These are phyloP conservation scores for Penicillium longicatenatum DNA, from an alignment of 495 filamentous ascomycete genomes.

Conservation along the genomic window DNA sequence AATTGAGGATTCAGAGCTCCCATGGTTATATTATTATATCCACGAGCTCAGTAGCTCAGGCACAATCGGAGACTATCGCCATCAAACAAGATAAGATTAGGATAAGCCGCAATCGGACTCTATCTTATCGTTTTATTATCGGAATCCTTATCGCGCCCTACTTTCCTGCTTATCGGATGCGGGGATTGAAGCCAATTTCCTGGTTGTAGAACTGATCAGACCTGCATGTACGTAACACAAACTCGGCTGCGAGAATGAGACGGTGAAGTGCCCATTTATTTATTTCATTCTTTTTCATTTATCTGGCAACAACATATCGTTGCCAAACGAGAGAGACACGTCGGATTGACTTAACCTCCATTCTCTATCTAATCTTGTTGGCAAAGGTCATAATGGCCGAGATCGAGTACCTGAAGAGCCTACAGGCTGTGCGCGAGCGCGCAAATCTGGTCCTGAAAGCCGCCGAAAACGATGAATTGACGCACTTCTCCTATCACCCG, in stretches of 20 bases:
- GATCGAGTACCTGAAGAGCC: slow-evolving; percentile 37
- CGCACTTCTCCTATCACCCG: slow-evolving; percentile 37
- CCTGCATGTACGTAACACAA: slow-evolving; percentile 6
- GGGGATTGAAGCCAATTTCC: background rate
- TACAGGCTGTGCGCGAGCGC: slow-evolving; percentile 39
- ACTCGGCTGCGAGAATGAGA: background rate
- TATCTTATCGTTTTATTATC: slow-evolving; percentile 3
- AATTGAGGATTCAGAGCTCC: background rate
- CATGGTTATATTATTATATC: background rate
- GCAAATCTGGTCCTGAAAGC: slow-evolving; percentile 34
- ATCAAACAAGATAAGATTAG: background rate
- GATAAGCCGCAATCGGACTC: background rate
- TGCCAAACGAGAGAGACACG: background rate
- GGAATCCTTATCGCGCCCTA: background rate
- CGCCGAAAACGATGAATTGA: slow-evolving; percentile 33
- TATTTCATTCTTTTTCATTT: background rate
- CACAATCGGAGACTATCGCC: background rate
- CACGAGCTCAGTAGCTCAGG: background rate
- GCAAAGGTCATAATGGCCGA: slow-evolving; percentile 16
- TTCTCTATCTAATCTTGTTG: background rate
- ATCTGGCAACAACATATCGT: background rate
- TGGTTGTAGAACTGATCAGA: background rate
- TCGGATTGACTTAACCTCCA: background rate
- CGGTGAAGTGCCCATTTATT: background rate
- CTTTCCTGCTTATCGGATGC: slow-evolving; percentile 1